Percentiles rank a stretch among this genome's conserved stretches.
Conservation (phyloP, 306 rosid genomes). For the Biancaea sappan region DNA sequence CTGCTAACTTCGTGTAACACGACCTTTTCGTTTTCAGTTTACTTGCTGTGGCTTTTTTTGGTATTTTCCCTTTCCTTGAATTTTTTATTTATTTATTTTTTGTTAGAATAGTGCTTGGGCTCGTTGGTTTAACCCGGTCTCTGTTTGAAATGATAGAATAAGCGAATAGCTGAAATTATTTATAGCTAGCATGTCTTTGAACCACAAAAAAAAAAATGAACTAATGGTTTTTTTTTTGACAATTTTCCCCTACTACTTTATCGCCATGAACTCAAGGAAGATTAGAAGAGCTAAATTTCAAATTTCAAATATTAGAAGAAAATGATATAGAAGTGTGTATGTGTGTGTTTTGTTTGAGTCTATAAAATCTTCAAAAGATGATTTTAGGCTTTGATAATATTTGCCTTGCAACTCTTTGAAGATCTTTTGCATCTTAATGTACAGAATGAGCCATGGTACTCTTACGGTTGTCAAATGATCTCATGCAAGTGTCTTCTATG, state of each 20-base stretch:
- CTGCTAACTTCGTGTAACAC: not conserved
- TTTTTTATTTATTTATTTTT: not conserved
- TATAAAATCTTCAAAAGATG: slow-evolving; percentile 4
- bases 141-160: not conserved
- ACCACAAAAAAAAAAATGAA: not conserved
- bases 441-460: not conserved
- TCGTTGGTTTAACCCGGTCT: not conserved
- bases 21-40: not conserved
- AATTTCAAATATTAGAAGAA: not conserved
- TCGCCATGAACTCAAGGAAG: not conserved
- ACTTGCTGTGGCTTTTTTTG: not conserved
- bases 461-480: not conserved
- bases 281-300: not conserved
- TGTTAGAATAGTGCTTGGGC: not conserved
- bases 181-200: not conserved
- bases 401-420: not conserved
- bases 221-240: not conserved
- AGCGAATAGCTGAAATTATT: not conserved
- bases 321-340: not conserved
- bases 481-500: not conserved
- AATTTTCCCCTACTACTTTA: not conserved
- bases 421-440: slow-evolving; percentile 2
- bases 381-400: not conserved
- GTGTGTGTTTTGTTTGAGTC: not conserved
- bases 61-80: not conserved